phyloP scores from a whole-genome alignment of 1,139 yeast species.

The Suhomyces ambrosiae region DNA sequence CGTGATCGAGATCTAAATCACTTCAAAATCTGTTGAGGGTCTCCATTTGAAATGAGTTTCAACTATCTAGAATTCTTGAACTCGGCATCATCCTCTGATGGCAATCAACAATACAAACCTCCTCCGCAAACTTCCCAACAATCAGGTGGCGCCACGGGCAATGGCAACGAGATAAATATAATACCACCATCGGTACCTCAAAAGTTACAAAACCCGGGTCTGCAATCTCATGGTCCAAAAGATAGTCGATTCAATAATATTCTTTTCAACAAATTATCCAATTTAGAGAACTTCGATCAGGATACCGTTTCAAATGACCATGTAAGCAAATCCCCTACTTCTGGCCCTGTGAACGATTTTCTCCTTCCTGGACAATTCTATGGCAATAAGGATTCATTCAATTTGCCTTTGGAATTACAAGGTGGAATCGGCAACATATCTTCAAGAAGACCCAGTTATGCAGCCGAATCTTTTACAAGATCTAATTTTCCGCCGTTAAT shows the following conservation, averaged over 20 bases:
- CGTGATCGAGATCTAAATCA: background rate
- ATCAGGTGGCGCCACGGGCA: slow-evolving; percentile 1
- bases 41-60: slow-evolving; percentile 28
- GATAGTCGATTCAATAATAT: slow-evolving; percentile 28
- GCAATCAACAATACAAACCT: slow-evolving; percentile 3
- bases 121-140: slow-evolving; percentile 6
- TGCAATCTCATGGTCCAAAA: slow-evolving; percentile 4
- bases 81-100: slow-evolving; percentile 5
- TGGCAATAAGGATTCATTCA: slow-evolving; percentile 34
- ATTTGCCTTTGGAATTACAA: slow-evolving; percentile 59
- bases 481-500: slow-evolving; percentile 22
- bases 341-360: slow-evolving; percentile 15
- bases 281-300: slow-evolving; percentile 21
- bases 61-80: slow-evolving; percentile 43
- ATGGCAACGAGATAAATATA: background rate
- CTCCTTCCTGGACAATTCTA: slow-evolving; percentile 11
- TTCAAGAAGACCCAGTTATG: slow-evolving; percentile 64
- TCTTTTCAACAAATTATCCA: slow-evolving; percentile 32
- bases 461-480: slow-evolving; percentile 60
- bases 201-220: slow-evolving; percentile 3
- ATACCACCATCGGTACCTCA: background rate
- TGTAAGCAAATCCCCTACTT: slow-evolving; percentile 16
- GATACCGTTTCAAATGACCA: slow-evolving; percentile 4
- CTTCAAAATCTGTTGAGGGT: background rate
- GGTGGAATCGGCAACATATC: slow-evolving; percentile 65